Evolutionary conservation across 176 grass and related monocot species (phyloP), one percentile per base, ranked within the genome.

Genomic region (maize (Zea mays)): DNA sequence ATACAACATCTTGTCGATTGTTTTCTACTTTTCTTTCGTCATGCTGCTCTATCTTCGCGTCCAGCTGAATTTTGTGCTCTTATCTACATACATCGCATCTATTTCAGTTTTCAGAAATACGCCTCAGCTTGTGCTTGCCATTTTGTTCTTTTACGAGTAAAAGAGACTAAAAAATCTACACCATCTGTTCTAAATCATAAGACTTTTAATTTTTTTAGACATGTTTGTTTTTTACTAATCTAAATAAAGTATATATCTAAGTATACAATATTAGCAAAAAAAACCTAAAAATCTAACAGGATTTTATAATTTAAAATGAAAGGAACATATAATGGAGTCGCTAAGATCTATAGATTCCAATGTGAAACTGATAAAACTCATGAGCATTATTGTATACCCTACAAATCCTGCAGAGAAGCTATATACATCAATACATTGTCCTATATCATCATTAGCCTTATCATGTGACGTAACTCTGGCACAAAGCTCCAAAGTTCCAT

Each of bases 401-500:
- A 74, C 62, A 69, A 74, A 79, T 54, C 33, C 2, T 75, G 75
- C 45, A 75, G 47, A 75, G 75, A 52, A 34, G 51, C 33, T 62
- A 69, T 62, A 43, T 27, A 64, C 76, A 55, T 41, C 62, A 73
- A 59, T 55, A 34, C 12, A 79, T 79, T 50, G 76, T 88, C 76
- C 62, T 46, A 41, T 79, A 78, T 69, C 41, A 84, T 84, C 45
- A 88, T 80, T 75, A 47, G 38, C 46, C 70, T 21, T 84, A 41
- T 56, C 81, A 80, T 82, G 67, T 84, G 76, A 60, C 34, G 34
- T 67, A 70, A 12, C 61, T 38, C 14, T 60, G 35, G n/a, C 10
- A 57, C 2, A 69, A 84, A 75, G 58, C 35, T 69, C 64, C 76
- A 84, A 65, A 71, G 64, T 5, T 80, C 33, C 81, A 88, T 80